Percentiles rank a stretch among this genome's conserved stretches.
These are phyloP conservation scores for Collybia mongolica DNA, from an alignment of 768 basidiomycete genomes.

Conservation along the genomic window DNA sequence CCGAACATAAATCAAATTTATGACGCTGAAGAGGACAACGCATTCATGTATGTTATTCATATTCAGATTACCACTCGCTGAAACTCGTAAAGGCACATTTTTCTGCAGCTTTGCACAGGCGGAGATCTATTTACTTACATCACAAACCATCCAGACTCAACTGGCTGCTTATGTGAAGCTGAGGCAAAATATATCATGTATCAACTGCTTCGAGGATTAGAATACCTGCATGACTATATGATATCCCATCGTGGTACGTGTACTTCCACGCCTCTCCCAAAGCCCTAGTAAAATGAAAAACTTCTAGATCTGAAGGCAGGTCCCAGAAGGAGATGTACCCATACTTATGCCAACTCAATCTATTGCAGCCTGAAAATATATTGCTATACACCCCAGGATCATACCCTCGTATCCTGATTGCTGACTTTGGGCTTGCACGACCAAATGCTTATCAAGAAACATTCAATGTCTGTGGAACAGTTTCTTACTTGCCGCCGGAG, in stretches of 20 bases:
- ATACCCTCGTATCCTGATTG: slow-evolving; percentile 81
- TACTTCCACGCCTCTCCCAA: background rate
- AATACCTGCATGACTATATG: slow-evolving; percentile 66
- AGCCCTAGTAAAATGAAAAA: background rate
- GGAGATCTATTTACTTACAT: slow-evolving; percentile 90
- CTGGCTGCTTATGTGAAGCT: slow-evolving; percentile 63
- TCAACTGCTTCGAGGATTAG: slow-evolving; percentile 70
- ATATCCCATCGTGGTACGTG: slow-evolving; percentile 76
- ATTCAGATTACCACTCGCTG: background rate
- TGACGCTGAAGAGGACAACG: slow-evolving; percentile 60
- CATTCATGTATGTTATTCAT: slow-evolving; percentile 49
- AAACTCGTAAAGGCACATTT: slow-evolving; percentile 60
- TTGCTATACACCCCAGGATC: slow-evolving; percentile 76
- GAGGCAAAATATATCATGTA: slow-evolving; percentile 86
- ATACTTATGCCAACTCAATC: background rate
- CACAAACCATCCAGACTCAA: slow-evolving; percentile 51
- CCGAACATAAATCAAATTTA: slow-evolving; percentile 82
- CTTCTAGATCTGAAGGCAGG: slow-evolving; percentile 19
- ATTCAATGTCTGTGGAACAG: slow-evolving; percentile 84
- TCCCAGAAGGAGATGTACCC: background rate
- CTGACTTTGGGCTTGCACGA: slow-evolving; percentile 85
- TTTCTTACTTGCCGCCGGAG: slow-evolving; percentile 84
- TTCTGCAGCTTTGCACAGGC: slow-evolving; percentile 82
- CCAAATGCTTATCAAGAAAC: slow-evolving; percentile 79
- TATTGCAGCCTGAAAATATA: slow-evolving; percentile 76